Evolutionary conservation across 495 filamentous ascomycete species (phyloP).

Genomic region (Penicilliopsis zonata): DNA sequence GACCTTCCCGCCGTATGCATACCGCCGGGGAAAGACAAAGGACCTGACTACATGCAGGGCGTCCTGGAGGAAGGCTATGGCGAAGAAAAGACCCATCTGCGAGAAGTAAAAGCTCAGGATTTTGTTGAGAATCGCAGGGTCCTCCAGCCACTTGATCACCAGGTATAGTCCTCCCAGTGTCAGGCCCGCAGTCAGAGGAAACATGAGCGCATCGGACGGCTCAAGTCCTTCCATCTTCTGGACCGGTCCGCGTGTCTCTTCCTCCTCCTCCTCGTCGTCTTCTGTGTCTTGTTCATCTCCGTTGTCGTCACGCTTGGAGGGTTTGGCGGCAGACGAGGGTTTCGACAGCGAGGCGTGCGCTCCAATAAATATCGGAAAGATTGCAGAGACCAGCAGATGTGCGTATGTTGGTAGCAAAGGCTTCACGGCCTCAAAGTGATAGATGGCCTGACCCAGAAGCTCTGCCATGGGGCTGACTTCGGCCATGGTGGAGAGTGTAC

Average conservation of each 20-base stretch:
- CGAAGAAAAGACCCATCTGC: slow-evolving; percentile 60
- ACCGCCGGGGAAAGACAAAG: slow-evolving; percentile 59
- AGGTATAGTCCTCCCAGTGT: slow-evolving; percentile 72
- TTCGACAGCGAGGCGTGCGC: slow-evolving; percentile 60
- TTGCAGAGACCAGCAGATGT: slow-evolving; percentile 53
- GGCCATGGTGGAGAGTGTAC: slow-evolving; percentile 19
- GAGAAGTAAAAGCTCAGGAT: slow-evolving; percentile 81
- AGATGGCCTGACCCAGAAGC: slow-evolving; percentile 33
- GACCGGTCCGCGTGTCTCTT: slow-evolving; percentile 29
- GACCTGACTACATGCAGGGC: slow-evolving; percentile 47
- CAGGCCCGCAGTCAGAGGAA: slow-evolving; percentile 68
- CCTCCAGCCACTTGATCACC: slow-evolving; percentile 78
- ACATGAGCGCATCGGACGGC: slow-evolving; percentile 73
- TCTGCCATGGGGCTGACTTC: slow-evolving; percentile 35
- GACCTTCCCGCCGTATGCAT: slow-evolving; percentile 16
- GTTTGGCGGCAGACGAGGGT: slow-evolving; percentile 65
- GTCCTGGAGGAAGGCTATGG: slow-evolving; percentile 60
- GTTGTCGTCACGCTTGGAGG: slow-evolving; percentile 36
- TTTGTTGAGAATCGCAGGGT: slow-evolving; percentile 71
- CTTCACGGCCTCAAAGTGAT: slow-evolving; percentile 36
- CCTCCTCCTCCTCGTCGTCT: slow-evolving; percentile 42
- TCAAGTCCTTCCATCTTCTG: slow-evolving; percentile 63
- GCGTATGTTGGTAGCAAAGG: slow-evolving; percentile 53
- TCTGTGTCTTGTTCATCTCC: slow-evolving; percentile 33
- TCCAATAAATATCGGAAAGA: slow-evolving; percentile 63